Percentiles rank a stretch among this genome's conserved stretches.
phyloP scores from a whole-genome alignment of 768 basidiomycete species.

The Tremella mesenterica region DNA sequence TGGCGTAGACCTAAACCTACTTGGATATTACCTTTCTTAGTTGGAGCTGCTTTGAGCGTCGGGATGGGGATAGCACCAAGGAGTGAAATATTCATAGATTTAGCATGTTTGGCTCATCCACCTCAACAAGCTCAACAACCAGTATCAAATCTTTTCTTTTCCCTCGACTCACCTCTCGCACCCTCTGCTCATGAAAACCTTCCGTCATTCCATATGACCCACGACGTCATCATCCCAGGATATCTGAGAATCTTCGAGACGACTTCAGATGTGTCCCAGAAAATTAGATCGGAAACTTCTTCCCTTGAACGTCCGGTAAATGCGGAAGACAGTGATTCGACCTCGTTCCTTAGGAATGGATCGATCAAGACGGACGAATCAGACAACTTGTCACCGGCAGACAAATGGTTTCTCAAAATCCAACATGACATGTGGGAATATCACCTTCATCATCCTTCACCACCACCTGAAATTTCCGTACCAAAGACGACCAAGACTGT shows the following conservation, averaged over 20 bases:
- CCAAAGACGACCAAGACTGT: not conserved
- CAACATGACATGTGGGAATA: slow-evolving; percentile 34
- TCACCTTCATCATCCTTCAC: slow-evolving; percentile 7
- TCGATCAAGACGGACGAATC: not conserved
- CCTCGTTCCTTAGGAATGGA: too few species aligned
- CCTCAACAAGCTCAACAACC: slow-evolving; percentile 16
- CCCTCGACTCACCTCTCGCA: not conserved
- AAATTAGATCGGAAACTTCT: not conserved
- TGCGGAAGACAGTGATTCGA: not conserved
- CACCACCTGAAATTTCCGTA: not conserved
- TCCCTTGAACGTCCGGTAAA: too few species aligned
- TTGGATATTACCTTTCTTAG: slow-evolving; percentile 38
- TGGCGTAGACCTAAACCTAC: slow-evolving; percentile 29
- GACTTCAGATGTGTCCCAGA: not conserved
- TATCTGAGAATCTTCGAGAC: not conserved
- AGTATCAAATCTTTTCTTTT: too few species aligned
- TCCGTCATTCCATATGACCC: too few species aligned
- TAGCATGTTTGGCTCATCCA: slow-evolving; percentile 43
- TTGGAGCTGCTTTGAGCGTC: slow-evolving; percentile 27
- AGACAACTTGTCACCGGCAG: slow-evolving; percentile 22
- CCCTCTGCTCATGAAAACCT: too few species aligned
- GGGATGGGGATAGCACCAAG: slow-evolving; percentile 40
- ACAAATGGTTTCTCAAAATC: slow-evolving; percentile 33
- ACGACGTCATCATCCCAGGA: too few species aligned
- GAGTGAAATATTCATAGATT: slow-evolving; percentile 37